phyloP scores from a whole-genome alignment of 345 rosid species.

The Kernera saxatilis region DNA sequence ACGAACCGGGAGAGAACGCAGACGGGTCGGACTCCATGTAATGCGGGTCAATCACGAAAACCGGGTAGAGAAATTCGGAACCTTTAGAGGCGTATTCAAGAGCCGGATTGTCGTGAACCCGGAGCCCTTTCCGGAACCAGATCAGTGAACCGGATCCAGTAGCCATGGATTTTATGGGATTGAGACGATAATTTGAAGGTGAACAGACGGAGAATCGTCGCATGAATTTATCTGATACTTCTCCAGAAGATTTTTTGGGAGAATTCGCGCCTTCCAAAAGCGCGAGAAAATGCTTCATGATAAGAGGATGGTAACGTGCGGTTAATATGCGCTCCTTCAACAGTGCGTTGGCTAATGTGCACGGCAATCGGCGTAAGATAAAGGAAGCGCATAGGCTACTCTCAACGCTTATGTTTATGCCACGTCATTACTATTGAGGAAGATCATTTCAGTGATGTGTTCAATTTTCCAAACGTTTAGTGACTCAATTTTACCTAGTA shows the following conservation, averaged over 20 bases:
- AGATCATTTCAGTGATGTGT: background rate
- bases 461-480: background rate
- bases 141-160: conserved; percentile 54
- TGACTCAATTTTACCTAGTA: too few relatives aligned
- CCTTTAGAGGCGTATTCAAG: conserved; percentile 55
- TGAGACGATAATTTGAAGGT: background rate
- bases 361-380: conserved; percentile 14
- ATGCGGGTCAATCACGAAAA: conserved; percentile 83
- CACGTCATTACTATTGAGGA: conserved; percentile 10
- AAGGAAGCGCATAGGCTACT: background rate
- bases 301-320: background rate
- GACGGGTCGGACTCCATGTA: conserved; percentile 72
- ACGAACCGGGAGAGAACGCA: conserved; percentile 69
- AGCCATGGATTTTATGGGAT: conserved; percentile 35
- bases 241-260: background rate
- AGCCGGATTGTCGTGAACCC: conserved; percentile 94
- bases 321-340: background rate
- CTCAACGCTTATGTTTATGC: conserved; percentile 4
- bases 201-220: conserved; percentile 9
- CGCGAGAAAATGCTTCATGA: background rate
- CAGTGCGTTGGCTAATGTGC: background rate
- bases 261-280: conserved; percentile 16
- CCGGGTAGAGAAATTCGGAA: conserved; percentile 52
- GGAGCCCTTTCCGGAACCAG: conserved; percentile 95
- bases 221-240: background rate